These are phyloP conservation scores for Mallotus repandus DNA, from an alignment of 441 rosid species.

Conservation along the genomic window DNA sequence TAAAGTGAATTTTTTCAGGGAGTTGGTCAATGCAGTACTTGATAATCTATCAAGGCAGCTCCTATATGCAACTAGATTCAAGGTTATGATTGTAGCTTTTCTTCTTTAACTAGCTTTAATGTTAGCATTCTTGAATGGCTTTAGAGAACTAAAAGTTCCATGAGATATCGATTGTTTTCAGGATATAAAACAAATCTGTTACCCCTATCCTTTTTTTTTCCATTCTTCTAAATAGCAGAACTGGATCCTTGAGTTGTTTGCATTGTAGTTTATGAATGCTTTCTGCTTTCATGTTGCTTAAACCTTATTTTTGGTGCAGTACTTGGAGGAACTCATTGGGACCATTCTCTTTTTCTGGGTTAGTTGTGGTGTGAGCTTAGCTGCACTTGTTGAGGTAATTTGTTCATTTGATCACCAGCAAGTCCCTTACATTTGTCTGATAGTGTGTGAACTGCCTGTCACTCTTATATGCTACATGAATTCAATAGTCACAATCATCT, in stretches of 20 bases:
- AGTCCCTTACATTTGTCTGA: conserved; percentile 5
- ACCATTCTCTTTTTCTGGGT: conserved; percentile 89
- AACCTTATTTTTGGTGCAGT: conserved; percentile 45
- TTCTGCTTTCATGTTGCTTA: conserved; percentile 1
- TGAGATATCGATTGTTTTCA: not conserved
- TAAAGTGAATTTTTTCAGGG: conserved; percentile 51
- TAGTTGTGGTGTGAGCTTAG: conserved; percentile 84
- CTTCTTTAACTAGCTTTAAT: conserved; percentile 11
- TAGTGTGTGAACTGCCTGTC: not conserved
- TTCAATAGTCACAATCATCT: not conserved
- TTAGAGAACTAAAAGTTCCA: not conserved
- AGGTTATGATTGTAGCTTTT: conserved; percentile 45
- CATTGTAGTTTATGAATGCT: not conserved
- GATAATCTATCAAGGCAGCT: conserved; percentile 82
- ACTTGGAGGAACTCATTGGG: conserved; percentile 88
- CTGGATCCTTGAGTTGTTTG: conserved; percentile 3
- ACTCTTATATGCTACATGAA: not conserved
- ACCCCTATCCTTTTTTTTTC: not conserved
- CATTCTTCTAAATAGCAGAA: not conserved
- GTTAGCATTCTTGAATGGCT: conserved; percentile 3
- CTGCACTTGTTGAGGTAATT: conserved; percentile 88
- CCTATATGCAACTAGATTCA: conserved; percentile 67
- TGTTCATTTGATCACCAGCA: conserved; percentile 17
- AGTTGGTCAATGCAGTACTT: conserved; percentile 65
- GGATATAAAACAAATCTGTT: not conserved